Evolutionary conservation across 2,329 filamentous ascomycete species (phyloP).

Genomic region (Venturia oleaginea): DNA sequence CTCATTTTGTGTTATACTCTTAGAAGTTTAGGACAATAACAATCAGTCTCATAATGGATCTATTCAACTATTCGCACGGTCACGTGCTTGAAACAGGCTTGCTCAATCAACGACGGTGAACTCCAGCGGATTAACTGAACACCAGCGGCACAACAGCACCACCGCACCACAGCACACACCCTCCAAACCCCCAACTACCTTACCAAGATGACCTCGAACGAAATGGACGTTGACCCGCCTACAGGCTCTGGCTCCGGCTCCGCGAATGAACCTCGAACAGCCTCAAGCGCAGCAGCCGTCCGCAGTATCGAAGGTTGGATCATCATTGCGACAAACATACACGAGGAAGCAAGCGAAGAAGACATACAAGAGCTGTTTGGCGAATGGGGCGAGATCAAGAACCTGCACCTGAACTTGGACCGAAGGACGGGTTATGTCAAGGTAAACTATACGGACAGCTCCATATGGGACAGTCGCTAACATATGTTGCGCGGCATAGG

Average conservation of each 20-base stretch:
- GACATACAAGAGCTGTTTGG: conserved; percentile 72
- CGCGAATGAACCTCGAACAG: conserved; percentile 57
- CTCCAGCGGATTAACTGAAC: background rate
- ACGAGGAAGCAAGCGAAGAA: conserved; percentile 81
- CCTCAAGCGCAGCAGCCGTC: conserved; percentile 66
- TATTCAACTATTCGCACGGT: too few species aligned
- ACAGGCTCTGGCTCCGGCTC: conserved; percentile 38
- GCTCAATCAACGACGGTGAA: background rate
- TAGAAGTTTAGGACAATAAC: too few species aligned
- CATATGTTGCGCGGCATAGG: conserved; percentile 39
- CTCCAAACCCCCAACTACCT: background rate
- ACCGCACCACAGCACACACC: background rate
- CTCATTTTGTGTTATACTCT: too few species aligned
- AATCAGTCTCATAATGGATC: too few species aligned
- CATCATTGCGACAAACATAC: conserved; percentile 75
- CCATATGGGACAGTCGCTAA: background rate
- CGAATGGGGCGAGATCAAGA: conserved; percentile 81
- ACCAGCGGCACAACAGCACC: background rate
- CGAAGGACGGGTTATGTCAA: conserved; percentile 79
- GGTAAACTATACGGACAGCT: conserved; percentile 36
- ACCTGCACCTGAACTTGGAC: conserved; percentile 75
- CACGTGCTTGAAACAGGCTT: too few species aligned
- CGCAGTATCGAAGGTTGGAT: conserved; percentile 88
- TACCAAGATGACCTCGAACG: background rate
- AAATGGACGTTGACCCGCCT: conserved; percentile 50